Base-by-base conservation (phyloP, 108 stramenopile genomes). In the Cylindrotheca closterium region DNA sequence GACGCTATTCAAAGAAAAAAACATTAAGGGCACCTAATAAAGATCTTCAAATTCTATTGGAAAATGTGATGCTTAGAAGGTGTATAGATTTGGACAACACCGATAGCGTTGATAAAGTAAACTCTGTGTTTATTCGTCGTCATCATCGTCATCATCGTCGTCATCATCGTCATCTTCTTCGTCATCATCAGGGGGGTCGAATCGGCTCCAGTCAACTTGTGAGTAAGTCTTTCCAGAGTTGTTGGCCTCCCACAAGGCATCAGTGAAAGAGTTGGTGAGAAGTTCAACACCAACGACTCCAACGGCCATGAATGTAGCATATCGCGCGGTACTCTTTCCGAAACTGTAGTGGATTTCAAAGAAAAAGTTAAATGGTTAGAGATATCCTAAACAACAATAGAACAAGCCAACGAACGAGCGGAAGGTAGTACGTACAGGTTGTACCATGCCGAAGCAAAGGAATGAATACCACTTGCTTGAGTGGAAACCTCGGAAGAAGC, bases 201-300 rank as follows among this genome's bases (percentile, higher is more conserved):
- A 94, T 65, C 89, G 89, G 60, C 83, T 77, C 89, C 93, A 91
- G 75, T 94, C 93, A 12, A 87, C 83, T 19, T 81, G 86, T 47
- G 80, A 69, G 68, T 79, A 94, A 25, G 89, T 90, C 68, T 79
- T 79, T 50, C 93, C 93, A 12, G 60, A 30, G 71, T 94, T 94
- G 70, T 80, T 79, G 24, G 71, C 54, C 60, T 78, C 77, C 93
- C 93, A 94, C 30, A 91, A 51, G 47, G 34, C 46, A 60, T 91
- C 88, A 19, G 82, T 82, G 25, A 74, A 7, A 27, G 47, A 30
- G 3, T 89, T 89, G 10, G 86, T 88, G 12, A 79, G 65, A 18
- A 79, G 75, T 70, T 94, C 93, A 1, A 82, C 89, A 56, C 83
- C 77, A 52, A 94, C 65, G 33, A 89, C 81, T 32, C 89, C 88